These are phyloP conservation scores for Candida smagusa DNA, from an alignment of 1,139 yeast genomes.

Conservation along the genomic window DNA sequence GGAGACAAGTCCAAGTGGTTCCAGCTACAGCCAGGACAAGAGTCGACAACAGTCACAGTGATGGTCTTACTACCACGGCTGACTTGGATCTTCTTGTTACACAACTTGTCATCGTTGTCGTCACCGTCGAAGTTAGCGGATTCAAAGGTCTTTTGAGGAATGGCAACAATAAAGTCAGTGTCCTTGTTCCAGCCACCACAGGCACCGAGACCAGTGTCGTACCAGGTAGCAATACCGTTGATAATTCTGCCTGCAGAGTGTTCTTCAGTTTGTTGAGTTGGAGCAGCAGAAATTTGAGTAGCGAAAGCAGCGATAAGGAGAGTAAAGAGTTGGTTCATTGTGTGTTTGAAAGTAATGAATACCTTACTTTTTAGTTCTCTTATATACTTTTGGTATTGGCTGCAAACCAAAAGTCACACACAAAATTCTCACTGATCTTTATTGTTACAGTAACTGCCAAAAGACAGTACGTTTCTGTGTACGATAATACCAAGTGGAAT, in stretches of 20 bases:
- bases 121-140: conserved; percentile 26
- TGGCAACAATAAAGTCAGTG: conserved; percentile 44
- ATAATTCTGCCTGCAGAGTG: conserved; percentile 28
- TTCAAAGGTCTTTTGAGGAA: conserved; percentile 30
- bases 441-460: too few species aligned
- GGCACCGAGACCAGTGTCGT: conserved; percentile 55
- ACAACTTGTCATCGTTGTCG: conserved; percentile 36
- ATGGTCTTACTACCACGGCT: conserved; percentile 34
- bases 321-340: neutral
- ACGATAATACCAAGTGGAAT: too few species aligned
- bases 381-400: too few species aligned
- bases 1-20: conserved; percentile 42
- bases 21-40: conserved; percentile 34
- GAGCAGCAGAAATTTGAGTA: conserved; percentile 1
- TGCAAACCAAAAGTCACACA: too few species aligned
- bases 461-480: too few species aligned
- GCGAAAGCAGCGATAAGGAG: neutral
- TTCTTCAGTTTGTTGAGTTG: conserved; percentile 11
- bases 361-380: too few species aligned
- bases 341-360: neutral
- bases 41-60: conserved; percentile 38
- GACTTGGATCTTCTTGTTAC: conserved; percentile 39
- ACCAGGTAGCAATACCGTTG: conserved; percentile 48
- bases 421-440: too few species aligned
- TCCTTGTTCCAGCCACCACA: conserved; percentile 49